These are phyloP conservation scores for Pascua guehoae DNA, from an alignment of 1,284 basidiomycete species.

Conservation along the genomic window DNA sequence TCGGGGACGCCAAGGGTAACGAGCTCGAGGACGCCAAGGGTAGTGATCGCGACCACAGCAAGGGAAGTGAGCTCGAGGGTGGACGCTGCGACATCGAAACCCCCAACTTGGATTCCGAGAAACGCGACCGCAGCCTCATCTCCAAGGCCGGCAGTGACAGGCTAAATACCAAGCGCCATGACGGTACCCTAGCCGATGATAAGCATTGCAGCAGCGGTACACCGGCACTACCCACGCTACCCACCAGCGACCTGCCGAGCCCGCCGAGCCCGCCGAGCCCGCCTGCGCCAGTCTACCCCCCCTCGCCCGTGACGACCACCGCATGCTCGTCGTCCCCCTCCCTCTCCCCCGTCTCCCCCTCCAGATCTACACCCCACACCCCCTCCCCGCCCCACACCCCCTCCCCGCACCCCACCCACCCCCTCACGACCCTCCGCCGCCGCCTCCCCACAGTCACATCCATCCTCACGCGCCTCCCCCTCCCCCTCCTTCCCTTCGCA, in stretches of 20 bases:
- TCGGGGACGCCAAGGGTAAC: too few species aligned
- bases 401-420: slow-evolving; percentile 2
- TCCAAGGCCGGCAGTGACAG: too few species aligned
- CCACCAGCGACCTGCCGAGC: neutral
- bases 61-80: too few species aligned
- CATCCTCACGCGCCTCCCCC: slow-evolving; percentile 58
- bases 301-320: neutral
- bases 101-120: too few species aligned
- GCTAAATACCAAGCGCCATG: too few species aligned
- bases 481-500: slow-evolving; percentile 74
- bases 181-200: too few species aligned
- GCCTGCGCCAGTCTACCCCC: neutral
- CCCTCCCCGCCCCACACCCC: neutral
- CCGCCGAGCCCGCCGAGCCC: neutral
- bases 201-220: too few species aligned
- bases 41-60: too few species aligned
- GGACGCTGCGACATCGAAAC: too few species aligned
- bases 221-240: too few species aligned
- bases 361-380: neutral
- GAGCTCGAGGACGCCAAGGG: too few species aligned
- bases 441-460: slow-evolving; percentile 71
- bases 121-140: too few species aligned
- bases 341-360: slow-evolving; percentile 27
- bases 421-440: slow-evolving; percentile 21
- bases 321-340: slow-evolving; percentile 5